These are phyloP conservation scores for Pythium phragmitis DNA, from an alignment of 352 stramenopile genomes.

Conservation along the genomic window DNA sequence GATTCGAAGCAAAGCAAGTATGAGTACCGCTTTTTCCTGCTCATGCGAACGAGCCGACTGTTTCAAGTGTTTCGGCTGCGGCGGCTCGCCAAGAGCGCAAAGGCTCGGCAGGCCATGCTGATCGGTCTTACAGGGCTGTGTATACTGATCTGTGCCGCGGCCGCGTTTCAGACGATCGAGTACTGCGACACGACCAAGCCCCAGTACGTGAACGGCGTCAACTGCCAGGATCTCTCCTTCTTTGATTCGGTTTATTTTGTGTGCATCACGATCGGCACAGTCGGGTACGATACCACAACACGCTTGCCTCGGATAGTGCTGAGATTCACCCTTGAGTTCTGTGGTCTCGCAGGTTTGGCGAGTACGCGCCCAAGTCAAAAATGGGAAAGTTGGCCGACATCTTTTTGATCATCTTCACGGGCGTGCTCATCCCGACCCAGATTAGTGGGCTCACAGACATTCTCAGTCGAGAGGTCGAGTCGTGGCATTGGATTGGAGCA, in stretches of 20 bases:
- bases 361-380: constrained; percentile 62
- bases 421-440: constrained; percentile 60
- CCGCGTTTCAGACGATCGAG: constrained; percentile 69
- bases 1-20: constrained; percentile 38
- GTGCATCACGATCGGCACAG: constrained; percentile 81
- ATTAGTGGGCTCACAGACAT: constrained; percentile 73
- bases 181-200: constrained; percentile 40
- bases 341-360: constrained; percentile 50
- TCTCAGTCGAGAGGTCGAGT: constrained; percentile 55
- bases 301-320: not conserved
- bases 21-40: constrained; percentile 59
- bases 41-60: constrained; percentile 55
- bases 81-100: constrained; percentile 54
- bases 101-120: constrained; percentile 47
- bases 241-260: constrained; percentile 83
- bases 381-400: constrained; percentile 69
- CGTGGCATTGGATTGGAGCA: not conserved
- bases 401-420: constrained; percentile 72
- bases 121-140: constrained; percentile 53
- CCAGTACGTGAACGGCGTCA: constrained; percentile 17
- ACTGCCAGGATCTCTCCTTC: constrained; percentile 72
- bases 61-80: constrained; percentile 67
- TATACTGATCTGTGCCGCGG: constrained; percentile 63
- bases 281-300: constrained; percentile 43
- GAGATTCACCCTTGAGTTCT: not conserved